Base-by-base conservation (phyloP, 345 rosid genomes). In the Arabidopsis arenosa region DNA sequence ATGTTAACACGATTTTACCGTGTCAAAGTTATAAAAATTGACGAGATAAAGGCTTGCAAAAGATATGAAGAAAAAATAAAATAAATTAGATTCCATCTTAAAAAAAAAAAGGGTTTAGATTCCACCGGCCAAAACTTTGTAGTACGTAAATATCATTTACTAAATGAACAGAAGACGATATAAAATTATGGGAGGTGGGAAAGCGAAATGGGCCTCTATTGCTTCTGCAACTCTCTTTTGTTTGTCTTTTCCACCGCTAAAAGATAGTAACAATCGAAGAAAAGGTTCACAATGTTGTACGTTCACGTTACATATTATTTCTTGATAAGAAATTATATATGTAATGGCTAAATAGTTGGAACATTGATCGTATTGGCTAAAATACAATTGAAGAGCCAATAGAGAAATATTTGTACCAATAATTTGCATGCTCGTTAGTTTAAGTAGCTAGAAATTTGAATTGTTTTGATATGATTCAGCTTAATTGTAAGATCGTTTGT, bases 101-200 rank as follows among this genome's bases (percentile, higher is more conserved):
- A 23, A 23, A 75, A 15, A 32, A 28, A 17, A 37, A 44, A 23
- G n/a, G n/a, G 56, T 60, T 5, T 4, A 60, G 55, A 60, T 59
- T 59, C 74, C 79, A 68, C 79, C 63, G 73, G 74, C 61, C 39
- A 49, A 59, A 60, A 69, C 49, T 13, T 36, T 51, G 30, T 56
- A 75, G 74, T 59, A 33, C 32, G 68, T 66, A 52, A 63, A n/a
- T 1, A 23, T 23, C 26, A 23, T 23, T 23, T 23, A 23, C 26
- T 23, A 23, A 23, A 63, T 52, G 54, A 63, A 63, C 44, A 62
- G 18, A n/a, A 49, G 9, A 72, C 28, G 45, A 26, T 12, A 63
- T 5, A 41, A 63, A 63, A 33, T 66, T 47, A 74, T 66, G 44
- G 66, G 66, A 66, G 47, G 37, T 55, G 23, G 18, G 36, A 66